A percentile compares a stretch with the other conserved stretches of the same genome.
These are phyloP conservation scores for Zygosaccharomyces siamensis DNA, from an alignment of 805 yeast genomes.

Conservation along the genomic window DNA sequence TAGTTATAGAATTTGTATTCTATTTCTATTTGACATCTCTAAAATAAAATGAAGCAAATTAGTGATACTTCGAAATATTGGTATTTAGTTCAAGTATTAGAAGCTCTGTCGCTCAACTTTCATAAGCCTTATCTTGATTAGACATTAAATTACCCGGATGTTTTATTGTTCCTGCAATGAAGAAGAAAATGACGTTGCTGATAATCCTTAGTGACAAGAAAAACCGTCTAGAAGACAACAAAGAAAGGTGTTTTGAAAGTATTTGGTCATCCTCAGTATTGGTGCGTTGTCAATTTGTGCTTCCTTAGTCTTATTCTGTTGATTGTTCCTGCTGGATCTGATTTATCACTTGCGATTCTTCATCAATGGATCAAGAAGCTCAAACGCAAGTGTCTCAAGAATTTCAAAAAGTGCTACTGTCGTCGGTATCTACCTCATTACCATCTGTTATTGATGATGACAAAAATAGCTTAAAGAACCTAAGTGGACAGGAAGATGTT, in stretches of 20 bases:
- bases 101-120: not conserved
- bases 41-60: too few species aligned
- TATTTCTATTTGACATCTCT: not conserved
- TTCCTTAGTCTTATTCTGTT: not conserved
- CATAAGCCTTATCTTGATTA: not conserved
- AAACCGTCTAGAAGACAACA: not conserved
- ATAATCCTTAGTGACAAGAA: not conserved
- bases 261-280: not conserved
- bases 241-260: not conserved
- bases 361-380: constrained; percentile 29
- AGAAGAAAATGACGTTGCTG: not conserved
- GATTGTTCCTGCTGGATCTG: not conserved
- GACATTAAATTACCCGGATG: not conserved
- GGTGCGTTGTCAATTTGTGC: not conserved
- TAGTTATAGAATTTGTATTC: not conserved
- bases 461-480: constrained; percentile 2
- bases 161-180: not conserved
- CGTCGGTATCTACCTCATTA: constrained; percentile 18
- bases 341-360: not conserved
- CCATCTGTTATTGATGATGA: constrained; percentile 10
- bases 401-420: constrained; percentile 29
- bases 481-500: constrained; percentile 16
- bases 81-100: not conserved
- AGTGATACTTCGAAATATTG: not conserved
- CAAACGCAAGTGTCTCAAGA: constrained; percentile 26